Conservation (phyloP, 208 protist genomes). For the Acanthamoeba pearcei region DNA sequence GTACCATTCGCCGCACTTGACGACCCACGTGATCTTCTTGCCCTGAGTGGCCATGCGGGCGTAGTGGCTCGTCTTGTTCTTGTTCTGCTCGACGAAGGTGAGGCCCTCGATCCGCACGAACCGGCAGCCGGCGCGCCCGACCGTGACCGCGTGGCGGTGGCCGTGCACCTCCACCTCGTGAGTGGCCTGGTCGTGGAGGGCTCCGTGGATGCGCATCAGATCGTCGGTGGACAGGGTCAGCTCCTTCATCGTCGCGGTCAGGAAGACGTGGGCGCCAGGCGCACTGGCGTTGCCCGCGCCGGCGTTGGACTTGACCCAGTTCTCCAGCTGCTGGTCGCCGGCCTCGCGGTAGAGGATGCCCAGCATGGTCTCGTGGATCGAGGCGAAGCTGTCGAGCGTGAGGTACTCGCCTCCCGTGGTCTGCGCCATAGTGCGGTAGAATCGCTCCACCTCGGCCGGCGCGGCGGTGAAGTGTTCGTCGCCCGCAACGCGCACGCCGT, state of each 20-base stretch:
- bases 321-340: conserved; percentile 2
- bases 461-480: background rate
- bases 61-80: conserved; percentile 15
- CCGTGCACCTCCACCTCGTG: background rate
- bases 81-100: conserved; percentile 57
- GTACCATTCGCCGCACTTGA: conserved; percentile 37
- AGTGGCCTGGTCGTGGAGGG: background rate
- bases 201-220: conserved; percentile 15
- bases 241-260: conserved; percentile 33
- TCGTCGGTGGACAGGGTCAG: conserved; percentile 4
- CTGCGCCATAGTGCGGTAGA: background rate
- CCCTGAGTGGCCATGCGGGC: conserved; percentile 22
- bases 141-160: background rate
- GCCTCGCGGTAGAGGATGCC: conserved; percentile 46
- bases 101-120: conserved; percentile 58
- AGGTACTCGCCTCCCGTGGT: conserved; percentile 22
- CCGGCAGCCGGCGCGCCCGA: background rate
- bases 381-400: conserved; percentile 24
- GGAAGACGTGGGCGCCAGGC: background rate
- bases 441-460: background rate
- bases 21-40: conserved; percentile 53
- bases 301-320: background rate
- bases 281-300: background rate
- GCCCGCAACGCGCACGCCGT: background rate
- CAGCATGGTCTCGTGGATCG: conserved; percentile 33